phyloP scores from a whole-genome alignment of 306 rosid genomes.

The Trifolium dubium region DNA sequence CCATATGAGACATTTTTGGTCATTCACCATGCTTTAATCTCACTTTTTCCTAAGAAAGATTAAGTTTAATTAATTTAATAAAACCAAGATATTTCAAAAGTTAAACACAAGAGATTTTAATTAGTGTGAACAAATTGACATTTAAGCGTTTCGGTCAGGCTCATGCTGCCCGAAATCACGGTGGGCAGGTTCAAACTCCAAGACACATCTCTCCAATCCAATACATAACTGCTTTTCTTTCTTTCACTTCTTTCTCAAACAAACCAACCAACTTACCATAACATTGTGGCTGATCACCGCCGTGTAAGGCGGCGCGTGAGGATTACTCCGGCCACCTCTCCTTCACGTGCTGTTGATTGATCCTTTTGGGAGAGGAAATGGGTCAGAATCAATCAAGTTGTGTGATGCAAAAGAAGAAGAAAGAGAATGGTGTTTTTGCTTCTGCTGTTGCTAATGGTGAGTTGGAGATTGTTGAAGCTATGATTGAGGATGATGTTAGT shows the following conservation, averaged over 20 bases:
- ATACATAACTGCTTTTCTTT: conserved; percentile 32
- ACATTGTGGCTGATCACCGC: conserved; percentile 41
- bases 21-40: not conserved
- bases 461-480: conserved; percentile 52
- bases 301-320: conserved; percentile 58
- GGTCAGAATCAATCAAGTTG: conserved; percentile 80
- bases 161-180: conserved; percentile 64
- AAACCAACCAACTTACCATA: conserved; percentile 6
- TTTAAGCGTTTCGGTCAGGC: conserved; percentile 47
- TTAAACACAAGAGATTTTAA: not conserved
- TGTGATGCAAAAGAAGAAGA: conserved; percentile 26
- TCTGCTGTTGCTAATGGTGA: conserved; percentile 78
- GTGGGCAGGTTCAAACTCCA: conserved; percentile 64
- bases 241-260: not conserved
- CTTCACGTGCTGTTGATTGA: not conserved
- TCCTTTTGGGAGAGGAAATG: conserved; percentile 53
- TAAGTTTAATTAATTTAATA: not conserved
- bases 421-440: conserved; percentile 51
- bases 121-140: conserved; percentile 6
- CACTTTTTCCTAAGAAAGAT: not conserved
- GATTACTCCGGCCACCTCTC: not conserved
- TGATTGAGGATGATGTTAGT: conserved; percentile 54
- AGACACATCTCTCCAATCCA: conserved; percentile 26
- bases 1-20: not conserved
- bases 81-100: conserved; percentile 11